Evolutionary conservation across 108 stramenopile genomes (phyloP), one percentile per base, ranked within the genome.

Genomic region (Discostella stelligeroides): DNA sequence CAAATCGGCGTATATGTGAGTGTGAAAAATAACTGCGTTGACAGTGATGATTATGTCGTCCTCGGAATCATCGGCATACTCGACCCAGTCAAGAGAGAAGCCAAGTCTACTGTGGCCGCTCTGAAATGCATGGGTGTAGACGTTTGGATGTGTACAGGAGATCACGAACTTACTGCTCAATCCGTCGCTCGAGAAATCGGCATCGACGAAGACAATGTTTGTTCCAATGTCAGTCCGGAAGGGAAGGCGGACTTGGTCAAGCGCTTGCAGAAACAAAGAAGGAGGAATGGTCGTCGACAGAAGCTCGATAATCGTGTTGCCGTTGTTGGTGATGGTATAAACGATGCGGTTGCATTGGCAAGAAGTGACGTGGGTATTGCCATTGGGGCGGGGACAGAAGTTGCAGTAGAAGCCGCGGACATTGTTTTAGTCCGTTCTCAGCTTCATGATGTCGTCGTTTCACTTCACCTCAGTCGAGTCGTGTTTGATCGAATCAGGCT

Each of bases 261-360:
- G n/a, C 60, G 72, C 8, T 72, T 94, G 28, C 87, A 89, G 65
- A 62, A 77, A 34, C 45, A 72, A 20, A 79, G 82, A 24, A 58
- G 23, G 47, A 62, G 13, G 86, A 84, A 38, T 41, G 48, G 64
- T 8, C n/a, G 18, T 15, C 47, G 64, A 34, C 20, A 61, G 39
- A 21, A 38, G 59, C 28, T 43, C 18, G 57, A 60, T 0, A 82
- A 73, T 75, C 57, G 67, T 60, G 88, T 94, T 15, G 95, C 91
- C 7, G 88, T 98, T 77, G 96, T 99, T 0, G 99, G 98, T n/a
- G 99, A 99, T 68, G 99, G 99, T 1, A 91, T 99, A 58, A 99
- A 99, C 70, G 99, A 99, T 74, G 79, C 96, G 10, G 89, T 97
- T n/a, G 97, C 98, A 24, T 78, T 99, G 53, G 96, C 96, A 34